Evolutionary conservation across 768 basidiomycete genomes (phyloP).

Genomic region (Amanita brunnescens): DNA sequence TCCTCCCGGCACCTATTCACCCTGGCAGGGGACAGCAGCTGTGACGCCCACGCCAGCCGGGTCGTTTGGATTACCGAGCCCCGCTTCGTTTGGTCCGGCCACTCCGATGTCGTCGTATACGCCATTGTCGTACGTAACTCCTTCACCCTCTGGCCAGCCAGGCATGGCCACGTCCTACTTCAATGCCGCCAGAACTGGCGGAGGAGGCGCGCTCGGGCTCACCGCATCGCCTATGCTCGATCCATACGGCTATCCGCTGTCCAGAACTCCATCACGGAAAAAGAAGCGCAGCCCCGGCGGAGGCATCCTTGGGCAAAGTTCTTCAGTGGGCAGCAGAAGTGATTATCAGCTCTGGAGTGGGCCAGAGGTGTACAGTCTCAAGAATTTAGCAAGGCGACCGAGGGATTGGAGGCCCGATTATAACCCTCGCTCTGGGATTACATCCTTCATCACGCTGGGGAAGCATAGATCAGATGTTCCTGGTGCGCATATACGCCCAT

Average conservation of each 20-base stretch:
- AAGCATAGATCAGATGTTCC: constrained; percentile 23
- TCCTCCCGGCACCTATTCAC: not conserved
- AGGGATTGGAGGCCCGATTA: constrained; percentile 38
- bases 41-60: constrained; percentile 7
- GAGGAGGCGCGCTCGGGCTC: constrained; percentile 8
- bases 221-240: constrained; percentile 5
- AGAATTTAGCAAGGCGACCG: constrained; percentile 31
- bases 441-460: constrained; percentile 19
- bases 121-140: not conserved
- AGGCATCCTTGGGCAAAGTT: not conserved
- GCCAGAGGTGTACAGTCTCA: constrained; percentile 21
- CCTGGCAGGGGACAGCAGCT: not conserved
- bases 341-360: constrained; percentile 5
- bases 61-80: constrained; percentile 1
- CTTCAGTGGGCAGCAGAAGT: not conserved
- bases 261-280: constrained; percentile 4
- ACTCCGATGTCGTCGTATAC: constrained; percentile 11
- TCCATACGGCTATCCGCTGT: not conserved
- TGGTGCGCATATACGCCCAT: constrained; percentile 15
- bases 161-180: constrained; percentile 16
- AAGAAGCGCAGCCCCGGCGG: constrained; percentile 14
- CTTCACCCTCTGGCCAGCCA: not conserved
- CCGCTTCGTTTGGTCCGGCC: constrained; percentile 11
- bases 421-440: constrained; percentile 18
- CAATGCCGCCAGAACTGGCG: constrained; percentile 10